Evolutionary conservation across 1,284 basidiomycete species (phyloP), one percentile per base, ranked within the genome.

Genomic region (Leccinum glutinopallens): DNA sequence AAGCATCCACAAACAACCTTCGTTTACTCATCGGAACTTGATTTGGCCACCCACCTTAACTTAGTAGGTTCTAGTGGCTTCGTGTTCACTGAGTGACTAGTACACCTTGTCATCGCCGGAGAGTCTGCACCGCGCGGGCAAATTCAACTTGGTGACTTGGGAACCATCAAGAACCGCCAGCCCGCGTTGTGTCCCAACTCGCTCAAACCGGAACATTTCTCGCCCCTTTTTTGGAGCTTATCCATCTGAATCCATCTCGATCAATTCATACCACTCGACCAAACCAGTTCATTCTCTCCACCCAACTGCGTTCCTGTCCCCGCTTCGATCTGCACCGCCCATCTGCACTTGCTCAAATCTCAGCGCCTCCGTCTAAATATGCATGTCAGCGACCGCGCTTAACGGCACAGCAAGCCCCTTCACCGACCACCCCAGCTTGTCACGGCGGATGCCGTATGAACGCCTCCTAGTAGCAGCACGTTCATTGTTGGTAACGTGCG

Each of bases 11-110:
- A 75, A 75, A 75, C 74, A 75, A 75, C 65, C 60, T 53, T 74
- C 61, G 75, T 78, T 77, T 68, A 77, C n/a, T 70, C 71, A 76
- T 76, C 73, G 70, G 73, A 74, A 29, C 73, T 58, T 65, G 66
- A 72, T 66, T 60, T 3, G 8, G 54, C n/a, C 17, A 5, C 49
- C 15, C 33, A 39, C 12, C 17, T 22, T 15, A 39, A 39, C 25
- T 25, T 25, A 25, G 37, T 39, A 15, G 37, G 37, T 29, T 29
- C 8, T n/a, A 43, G 41, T 41, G 17, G 17, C n/a, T 29, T 37
- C 19, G 10, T 15, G 54, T 17, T 19, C 29, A 60, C n/a, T 3
- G 53, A 6, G 49, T 25, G 7, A 4, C 9, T 4, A 15, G 13
- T 1, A 9, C 49, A 33, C 67, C n/a, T 19, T n/a, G 32, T 49